phyloP scores from a whole-genome alignment of 768 basidiomycete species.

The Paxillus rubicundulus region DNA sequence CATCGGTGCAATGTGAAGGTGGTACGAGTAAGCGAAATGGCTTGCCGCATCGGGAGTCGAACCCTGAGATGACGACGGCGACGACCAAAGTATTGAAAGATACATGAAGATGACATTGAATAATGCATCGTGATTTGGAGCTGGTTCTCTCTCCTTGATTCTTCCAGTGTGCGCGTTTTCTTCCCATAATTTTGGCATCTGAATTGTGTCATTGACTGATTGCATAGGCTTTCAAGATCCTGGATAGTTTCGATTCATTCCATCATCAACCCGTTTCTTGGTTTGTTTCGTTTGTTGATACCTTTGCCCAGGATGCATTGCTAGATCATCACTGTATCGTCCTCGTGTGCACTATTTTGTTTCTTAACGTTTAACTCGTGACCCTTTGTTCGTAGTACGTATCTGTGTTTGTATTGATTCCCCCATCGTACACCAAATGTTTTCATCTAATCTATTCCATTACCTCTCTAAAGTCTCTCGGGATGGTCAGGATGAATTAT shows the following conservation, averaged over 20 bases:
- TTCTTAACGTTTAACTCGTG: no score
- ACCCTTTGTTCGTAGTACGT: no score
- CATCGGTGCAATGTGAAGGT: conserved; percentile 27
- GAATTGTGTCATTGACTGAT: conserved; percentile 4
- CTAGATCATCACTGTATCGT: conserved; percentile 16
- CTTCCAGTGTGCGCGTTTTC: conserved; percentile 3
- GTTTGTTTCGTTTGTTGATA: conserved; percentile 17
- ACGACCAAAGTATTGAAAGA: conserved; percentile 25
- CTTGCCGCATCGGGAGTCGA: conserved; percentile 29
- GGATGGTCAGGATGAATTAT: background rate
- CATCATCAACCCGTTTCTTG: background rate
- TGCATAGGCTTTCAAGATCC: conserved; percentile 8
- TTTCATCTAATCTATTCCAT: background rate
- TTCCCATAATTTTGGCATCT: conserved; percentile 5
- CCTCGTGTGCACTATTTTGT: no score
- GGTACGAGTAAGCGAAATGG: conserved; percentile 27
- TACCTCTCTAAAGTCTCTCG: background rate
- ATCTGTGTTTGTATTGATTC: no score
- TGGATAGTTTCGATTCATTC: background rate
- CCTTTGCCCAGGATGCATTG: conserved; percentile 18
- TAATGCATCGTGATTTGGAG: conserved; percentile 11
- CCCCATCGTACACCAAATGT: background rate
- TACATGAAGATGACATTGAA: conserved; percentile 13
- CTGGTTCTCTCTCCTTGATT: background rate
- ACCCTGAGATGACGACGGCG: conserved; percentile 25